Evolutionary conservation across 768 basidiomycete genomes (phyloP), one percentile per base, ranked within the genome.

Genomic region (Cyathus striatus): DNA sequence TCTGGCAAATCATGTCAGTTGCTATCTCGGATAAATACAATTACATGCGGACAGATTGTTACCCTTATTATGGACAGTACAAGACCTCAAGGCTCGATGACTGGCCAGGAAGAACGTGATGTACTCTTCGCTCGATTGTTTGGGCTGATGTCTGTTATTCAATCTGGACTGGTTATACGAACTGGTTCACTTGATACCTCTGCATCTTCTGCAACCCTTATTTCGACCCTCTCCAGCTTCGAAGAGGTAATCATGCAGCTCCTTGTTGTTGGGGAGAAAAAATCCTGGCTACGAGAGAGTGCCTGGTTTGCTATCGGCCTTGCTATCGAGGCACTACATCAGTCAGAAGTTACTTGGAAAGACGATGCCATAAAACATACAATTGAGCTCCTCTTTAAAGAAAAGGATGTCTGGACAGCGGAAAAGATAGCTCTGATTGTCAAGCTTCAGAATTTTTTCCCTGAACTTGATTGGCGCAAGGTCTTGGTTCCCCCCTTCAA

Each of bases 21-120:
- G 9, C 66, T 96, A 24, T 83, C 86, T 24, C 75, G 87, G 35
- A 70, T 92, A 51, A 68, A 80, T 49, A 90, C 88, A 23, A 73
- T 96, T 37, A 82, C 88, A 12, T 83, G 86, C 55, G 57, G 76
- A 0, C 87, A 91, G 52, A 82, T 96, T 33, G 55, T 92, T 14
- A 71, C 76, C n/a, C 72, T 96, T 26, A 68, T 96, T 32, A 56
- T 83, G 30, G 81, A 88, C 42, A 70, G 77, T 44, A 83, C 89
- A 13, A 81, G 86, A 59, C 68, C 73, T 3, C 77, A 81, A 49
- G 80, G 81, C 25, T 86, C 84, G 12, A 85, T 88, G 80, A 83
- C 81, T 32, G 86, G 92, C 2, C 86, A 92, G 57, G 95, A 98
- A 63, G 89, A 93, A 63, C 81, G 95, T 45, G 95, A 99, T 61